Evolutionary conservation across 2,329 filamentous ascomycete species (phyloP).

Genomic region (Alternaria conjuncta): DNA sequence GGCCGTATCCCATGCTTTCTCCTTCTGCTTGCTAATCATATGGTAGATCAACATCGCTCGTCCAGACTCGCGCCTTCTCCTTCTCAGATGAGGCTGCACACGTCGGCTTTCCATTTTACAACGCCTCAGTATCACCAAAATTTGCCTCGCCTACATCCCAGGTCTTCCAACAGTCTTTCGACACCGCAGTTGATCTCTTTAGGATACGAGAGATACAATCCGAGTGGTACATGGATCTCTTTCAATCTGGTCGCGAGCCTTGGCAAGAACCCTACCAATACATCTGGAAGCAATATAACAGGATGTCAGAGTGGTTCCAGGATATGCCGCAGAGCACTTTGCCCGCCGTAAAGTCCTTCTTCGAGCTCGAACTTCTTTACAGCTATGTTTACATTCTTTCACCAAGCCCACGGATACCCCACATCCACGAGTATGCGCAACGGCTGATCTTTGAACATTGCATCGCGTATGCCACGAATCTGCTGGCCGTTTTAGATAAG

Average conservation of each 20-base stretch:
- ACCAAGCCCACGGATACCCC: constrained; percentile 75
- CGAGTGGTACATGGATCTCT: constrained; percentile 85
- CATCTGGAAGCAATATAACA: constrained; percentile 76
- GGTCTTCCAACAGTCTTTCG: constrained; percentile 64
- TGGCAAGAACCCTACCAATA: constrained; percentile 72
- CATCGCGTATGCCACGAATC: constrained; percentile 78
- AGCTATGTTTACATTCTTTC: constrained; percentile 90
- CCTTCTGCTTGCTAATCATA: not conserved
- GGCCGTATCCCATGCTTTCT: not conserved
- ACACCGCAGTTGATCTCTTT: constrained; percentile 79
- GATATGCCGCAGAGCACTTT: constrained; percentile 72
- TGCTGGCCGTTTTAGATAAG: constrained; percentile 67
- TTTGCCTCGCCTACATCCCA: constrained; percentile 56
- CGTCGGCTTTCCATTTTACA: constrained; percentile 73
- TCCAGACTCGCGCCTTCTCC: constrained; percentile 85
- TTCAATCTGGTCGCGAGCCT: constrained; percentile 75
- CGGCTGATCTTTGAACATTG: constrained; percentile 85
- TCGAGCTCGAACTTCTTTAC: constrained; percentile 88
- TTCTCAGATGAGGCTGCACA: constrained; percentile 89
- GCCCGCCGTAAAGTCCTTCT: constrained; percentile 72
- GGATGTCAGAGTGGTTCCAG: constrained; percentile 82
- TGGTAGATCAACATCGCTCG: constrained; percentile 80
- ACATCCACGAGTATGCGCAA: constrained; percentile 77
- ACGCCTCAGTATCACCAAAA: constrained; percentile 45
- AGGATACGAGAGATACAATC: constrained; percentile 86